phyloP scores from a whole-genome alignment of 2,329 filamentous ascomycete species.

The Claviceps digitariae region DNA sequence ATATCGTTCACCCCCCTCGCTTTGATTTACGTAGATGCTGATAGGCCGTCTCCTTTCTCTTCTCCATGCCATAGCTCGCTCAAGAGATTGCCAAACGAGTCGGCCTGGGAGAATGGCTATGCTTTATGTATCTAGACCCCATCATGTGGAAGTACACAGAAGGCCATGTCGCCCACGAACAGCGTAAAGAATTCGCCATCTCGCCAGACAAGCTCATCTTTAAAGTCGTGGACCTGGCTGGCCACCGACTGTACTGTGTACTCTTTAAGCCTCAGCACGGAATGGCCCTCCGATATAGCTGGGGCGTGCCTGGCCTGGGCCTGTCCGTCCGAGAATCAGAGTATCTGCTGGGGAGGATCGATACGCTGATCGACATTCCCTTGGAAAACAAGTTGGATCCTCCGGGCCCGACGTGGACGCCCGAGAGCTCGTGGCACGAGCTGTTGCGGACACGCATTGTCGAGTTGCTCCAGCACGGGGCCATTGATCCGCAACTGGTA shows the following conservation, averaged over 20 bases:
- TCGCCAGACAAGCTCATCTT: conserved; percentile 21
- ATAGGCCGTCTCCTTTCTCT: too few relatives aligned
- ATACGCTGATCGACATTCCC: conserved; percentile 20
- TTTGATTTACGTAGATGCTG: too few relatives aligned
- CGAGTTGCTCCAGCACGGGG: conserved; percentile 27
- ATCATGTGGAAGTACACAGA: conserved; percentile 17
- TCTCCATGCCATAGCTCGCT: conserved; percentile 18
- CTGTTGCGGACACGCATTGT: conserved; percentile 26
- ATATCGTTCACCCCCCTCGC: too few relatives aligned
- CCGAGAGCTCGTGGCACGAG: conserved; percentile 23
- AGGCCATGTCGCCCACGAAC: conserved; percentile 19
- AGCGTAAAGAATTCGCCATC: conserved; percentile 23
- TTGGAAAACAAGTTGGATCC: conserved; percentile 11
- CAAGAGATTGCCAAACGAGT: conserved; percentile 20
- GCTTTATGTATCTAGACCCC: conserved; percentile 20
- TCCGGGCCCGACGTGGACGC: conserved; percentile 25
- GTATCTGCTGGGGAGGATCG: conserved; percentile 24
- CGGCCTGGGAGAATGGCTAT: conserved; percentile 14
- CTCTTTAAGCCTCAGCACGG: conserved; percentile 24
- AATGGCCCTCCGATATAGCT: conserved; percentile 26
- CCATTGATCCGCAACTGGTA: conserved; percentile 17
- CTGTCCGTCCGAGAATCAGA: conserved; percentile 33
- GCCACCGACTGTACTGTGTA: conserved; percentile 30
- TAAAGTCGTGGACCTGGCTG: conserved; percentile 25
- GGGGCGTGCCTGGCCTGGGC: conserved; percentile 32